Evolutionary conservation across 2,329 filamentous ascomycete genomes (phyloP), one percentile per base, ranked within the genome.

Genomic region (Dactylellina parvicollis): DNA sequence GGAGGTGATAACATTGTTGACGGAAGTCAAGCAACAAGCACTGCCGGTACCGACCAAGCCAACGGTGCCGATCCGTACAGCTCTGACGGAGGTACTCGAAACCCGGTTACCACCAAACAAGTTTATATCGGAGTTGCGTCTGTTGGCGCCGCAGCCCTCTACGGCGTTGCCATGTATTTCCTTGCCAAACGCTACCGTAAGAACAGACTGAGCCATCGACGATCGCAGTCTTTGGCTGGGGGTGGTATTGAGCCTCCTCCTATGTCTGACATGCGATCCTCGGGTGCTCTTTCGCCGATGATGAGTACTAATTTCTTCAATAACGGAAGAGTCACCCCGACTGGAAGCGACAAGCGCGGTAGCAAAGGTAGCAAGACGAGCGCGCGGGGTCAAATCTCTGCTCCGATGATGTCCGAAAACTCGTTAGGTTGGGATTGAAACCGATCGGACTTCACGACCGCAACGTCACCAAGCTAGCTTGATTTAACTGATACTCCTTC

Each of bases 101-200:
- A 86, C 76, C 86, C 86, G 4, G 83, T 89, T 47, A 86, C 86
- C 75, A 88, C 86, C 42, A 89, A 88, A 32, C 88, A 86, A 1
- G 87, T 86, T 22, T 88, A 86, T 76, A 88, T 96, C 78, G 91
- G 90, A 65, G 85, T 92, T 20, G 92, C 91, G 78, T 90, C 91
- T 24, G 87, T 93, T 30, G 86, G 87, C 44, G 89, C 92, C 78
- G 92, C 91, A 42, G 90, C 89, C 55, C 89, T 92, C n/a, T 96
- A 96, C 77, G 93, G 92, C 79, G 91, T 90, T 10, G 92, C 92
- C 80, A 96, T 97, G 93, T 94, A 96, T 83, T 89, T 95, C 78
- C 88, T 96, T 76, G 93, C 93, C 54, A 89, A 92, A 74, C 87
- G 93, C 72, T 96, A 96, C 86, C 92, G 93, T 85, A 89, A 90